phyloP scores from a whole-genome alignment of 306 rosid species.

The Cotoneaster glaucophyllus region DNA sequence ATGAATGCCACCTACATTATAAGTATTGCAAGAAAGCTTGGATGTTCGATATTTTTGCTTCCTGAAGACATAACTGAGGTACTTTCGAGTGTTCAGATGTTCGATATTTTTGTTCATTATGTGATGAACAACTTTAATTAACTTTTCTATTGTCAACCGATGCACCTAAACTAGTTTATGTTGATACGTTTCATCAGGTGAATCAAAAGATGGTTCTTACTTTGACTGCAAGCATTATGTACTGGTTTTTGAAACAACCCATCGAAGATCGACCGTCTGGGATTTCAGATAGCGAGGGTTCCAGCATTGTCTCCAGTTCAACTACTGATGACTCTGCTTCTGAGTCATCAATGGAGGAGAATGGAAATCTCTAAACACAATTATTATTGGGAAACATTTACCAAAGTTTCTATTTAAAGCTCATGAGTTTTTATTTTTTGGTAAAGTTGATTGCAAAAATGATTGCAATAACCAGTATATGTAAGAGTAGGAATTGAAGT shows the following conservation, averaged over 20 bases:
- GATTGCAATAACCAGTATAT: constrained; percentile 44
- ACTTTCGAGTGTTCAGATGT: constrained; percentile 2
- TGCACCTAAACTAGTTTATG: neutral
- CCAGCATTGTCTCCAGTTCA: constrained; percentile 69
- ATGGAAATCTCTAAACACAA: constrained; percentile 48
- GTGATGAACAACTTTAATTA: neutral
- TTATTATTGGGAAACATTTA: constrained; percentile 18
- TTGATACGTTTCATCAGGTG: constrained; percentile 40
- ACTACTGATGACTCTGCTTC: constrained; percentile 86
- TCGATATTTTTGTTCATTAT: neutral
- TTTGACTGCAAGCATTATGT: constrained; percentile 90
- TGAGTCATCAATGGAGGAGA: constrained; percentile 76
- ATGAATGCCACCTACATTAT: constrained; percentile 95
- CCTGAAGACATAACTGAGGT: constrained; percentile 99
- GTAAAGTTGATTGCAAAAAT: constrained; percentile 38
- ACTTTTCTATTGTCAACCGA: neutral
- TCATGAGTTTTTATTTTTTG: constrained; percentile 8
- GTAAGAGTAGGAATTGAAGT: constrained; percentile 23
- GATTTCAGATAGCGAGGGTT: constrained; percentile 68
- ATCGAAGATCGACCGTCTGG: constrained; percentile 51
- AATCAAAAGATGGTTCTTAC: constrained; percentile 99
- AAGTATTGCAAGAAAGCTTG: constrained; percentile 96
- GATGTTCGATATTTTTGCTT: constrained; percentile 91
- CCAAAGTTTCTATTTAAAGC: constrained; percentile 14
- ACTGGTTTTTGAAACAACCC: constrained; percentile 81